These are phyloP conservation scores for Pleurozium schreberi DNA, from an alignment of 225 moss, liverwort and hornwort genomes.

Conservation along the genomic window DNA sequence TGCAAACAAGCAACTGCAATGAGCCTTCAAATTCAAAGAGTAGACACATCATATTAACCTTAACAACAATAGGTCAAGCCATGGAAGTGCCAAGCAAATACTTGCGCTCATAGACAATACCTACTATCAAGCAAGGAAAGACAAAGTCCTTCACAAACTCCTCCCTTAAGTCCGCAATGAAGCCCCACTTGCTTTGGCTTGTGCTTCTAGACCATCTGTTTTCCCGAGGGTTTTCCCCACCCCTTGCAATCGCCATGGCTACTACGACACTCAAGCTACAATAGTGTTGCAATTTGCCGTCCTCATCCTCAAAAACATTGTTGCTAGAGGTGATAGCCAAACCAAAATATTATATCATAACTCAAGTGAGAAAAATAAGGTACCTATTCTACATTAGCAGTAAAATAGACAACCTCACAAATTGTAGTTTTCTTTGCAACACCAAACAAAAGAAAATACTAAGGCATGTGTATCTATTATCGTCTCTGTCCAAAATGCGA, in stretches of 20 bases:
- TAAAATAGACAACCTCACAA: conserved; percentile 96
- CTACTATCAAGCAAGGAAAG: conserved; percentile 75
- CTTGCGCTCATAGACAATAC: conserved; percentile 84
- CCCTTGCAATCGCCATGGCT: conserved; percentile 32
- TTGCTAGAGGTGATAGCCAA: neutral
- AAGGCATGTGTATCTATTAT: neutral
- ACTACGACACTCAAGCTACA: neutral
- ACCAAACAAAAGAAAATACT: neutral
- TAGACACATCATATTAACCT: conserved; percentile 17
- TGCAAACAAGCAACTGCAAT: neutral
- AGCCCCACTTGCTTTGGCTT: conserved; percentile 91
- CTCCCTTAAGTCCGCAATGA: conserved; percentile 68
- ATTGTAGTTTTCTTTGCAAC: conserved; percentile 84
- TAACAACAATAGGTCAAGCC: conserved; percentile 89
- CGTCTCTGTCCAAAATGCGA: neutral
- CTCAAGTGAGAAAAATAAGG: neutral
- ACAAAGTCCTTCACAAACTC: conserved; percentile 86
- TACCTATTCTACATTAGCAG: conserved; percentile 90
- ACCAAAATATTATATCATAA: neutral
- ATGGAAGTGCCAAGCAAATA: conserved; percentile 88
- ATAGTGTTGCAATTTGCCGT: neutral
- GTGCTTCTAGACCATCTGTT: conserved; percentile 70
- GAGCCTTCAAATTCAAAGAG: neutral
- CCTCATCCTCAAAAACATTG: neutral
- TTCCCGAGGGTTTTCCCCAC: too few relatives aligned